Evolutionary conservation across 1,284 basidiomycete species (phyloP).

Genomic region (Baeospora myosura): DNA sequence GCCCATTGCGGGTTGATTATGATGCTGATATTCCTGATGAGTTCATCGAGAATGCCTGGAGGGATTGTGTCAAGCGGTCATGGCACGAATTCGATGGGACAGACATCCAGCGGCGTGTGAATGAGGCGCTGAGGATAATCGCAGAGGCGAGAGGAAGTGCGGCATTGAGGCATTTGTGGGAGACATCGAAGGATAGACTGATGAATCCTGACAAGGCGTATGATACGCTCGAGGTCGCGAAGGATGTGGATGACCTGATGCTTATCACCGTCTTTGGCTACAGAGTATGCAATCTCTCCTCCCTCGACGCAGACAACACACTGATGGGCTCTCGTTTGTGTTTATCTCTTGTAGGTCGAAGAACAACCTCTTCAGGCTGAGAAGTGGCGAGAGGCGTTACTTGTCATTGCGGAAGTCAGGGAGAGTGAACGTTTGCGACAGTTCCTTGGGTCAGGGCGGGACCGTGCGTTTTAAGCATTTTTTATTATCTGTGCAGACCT

Average conservation of each 20-base stretch:
- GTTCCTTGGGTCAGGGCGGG: constrained; percentile 58
- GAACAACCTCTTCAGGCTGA: constrained; percentile 60
- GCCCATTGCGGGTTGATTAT: constrained; percentile 53
- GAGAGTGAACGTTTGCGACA: constrained; percentile 66
- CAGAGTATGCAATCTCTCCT: constrained; percentile 44
- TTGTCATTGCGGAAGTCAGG: constrained; percentile 62
- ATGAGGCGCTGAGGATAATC: constrained; percentile 58
- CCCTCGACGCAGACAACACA: constrained; percentile 1
- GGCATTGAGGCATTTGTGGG: constrained; percentile 42
- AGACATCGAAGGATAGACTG: constrained; percentile 43
- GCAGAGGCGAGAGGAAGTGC: constrained; percentile 52
- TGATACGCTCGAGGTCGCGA: constrained; percentile 61
- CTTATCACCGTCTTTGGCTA: constrained; percentile 68
- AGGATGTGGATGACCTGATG: constrained; percentile 69
- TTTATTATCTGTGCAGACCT: constrained; percentile 1
- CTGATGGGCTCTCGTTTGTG: constrained; percentile 2
- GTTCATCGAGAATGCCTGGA: constrained; percentile 64
- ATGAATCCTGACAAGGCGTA: constrained; percentile 74
- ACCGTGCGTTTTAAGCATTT: constrained; percentile 48
- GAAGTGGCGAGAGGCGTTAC: constrained; percentile 60
- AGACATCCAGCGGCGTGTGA: constrained; percentile 40
- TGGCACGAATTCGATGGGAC: constrained; percentile 47
- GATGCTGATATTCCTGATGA: constrained; percentile 61
- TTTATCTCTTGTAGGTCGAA: constrained; percentile 41
- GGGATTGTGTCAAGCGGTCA: constrained; percentile 50